Evolutionary conservation across 768 basidiomycete species (phyloP).

Genomic region (Lactarius sanguifluus): DNA sequence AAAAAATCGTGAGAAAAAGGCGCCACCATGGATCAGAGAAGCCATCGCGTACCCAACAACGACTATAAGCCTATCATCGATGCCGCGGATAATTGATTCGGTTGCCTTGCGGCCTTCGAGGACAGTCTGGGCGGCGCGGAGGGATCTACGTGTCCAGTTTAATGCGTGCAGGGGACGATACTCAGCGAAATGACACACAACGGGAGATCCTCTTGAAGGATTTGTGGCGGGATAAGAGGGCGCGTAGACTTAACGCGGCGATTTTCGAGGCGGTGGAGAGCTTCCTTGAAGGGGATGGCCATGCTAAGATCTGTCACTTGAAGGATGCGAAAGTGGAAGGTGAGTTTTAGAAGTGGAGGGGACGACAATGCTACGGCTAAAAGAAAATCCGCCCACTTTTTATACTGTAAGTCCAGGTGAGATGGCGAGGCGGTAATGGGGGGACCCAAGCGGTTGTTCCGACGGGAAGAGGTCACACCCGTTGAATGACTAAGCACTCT

Average conservation of each 20-base stretch:
- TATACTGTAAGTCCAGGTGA: background rate
- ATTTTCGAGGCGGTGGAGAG: conserved; percentile 80
- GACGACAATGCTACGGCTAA: conserved; percentile 7
- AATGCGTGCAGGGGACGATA: conserved; percentile 29
- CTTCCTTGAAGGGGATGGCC: conserved; percentile 77
- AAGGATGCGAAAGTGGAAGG: conserved; percentile 19
- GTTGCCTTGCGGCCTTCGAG: conserved; percentile 77
- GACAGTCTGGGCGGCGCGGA: conserved; percentile 84
- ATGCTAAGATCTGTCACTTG: conserved; percentile 54
- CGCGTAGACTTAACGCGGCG: conserved; percentile 81
- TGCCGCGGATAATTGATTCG: conserved; percentile 77
- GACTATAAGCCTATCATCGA: conserved; percentile 91
- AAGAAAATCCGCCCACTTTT: conserved; percentile 24
- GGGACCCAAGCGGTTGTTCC: background rate
- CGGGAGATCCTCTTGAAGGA: conserved; percentile 91
- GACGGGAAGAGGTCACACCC: background rate
- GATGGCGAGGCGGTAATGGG: background rate
- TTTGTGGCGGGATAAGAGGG: conserved; percentile 92
- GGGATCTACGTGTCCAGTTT: conserved; percentile 48
- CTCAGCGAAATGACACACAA: conserved; percentile 49
- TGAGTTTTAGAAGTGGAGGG: conserved; percentile 6
- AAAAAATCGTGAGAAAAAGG: conserved; percentile 1
- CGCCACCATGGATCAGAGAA: background rate
- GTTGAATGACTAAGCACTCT: conserved; percentile 14
- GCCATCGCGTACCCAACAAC: conserved; percentile 70